Percentiles rank a stretch among this genome's conserved stretches.
Conservation (phyloP, 129 eudicot species). For the Centella asiatica region DNA sequence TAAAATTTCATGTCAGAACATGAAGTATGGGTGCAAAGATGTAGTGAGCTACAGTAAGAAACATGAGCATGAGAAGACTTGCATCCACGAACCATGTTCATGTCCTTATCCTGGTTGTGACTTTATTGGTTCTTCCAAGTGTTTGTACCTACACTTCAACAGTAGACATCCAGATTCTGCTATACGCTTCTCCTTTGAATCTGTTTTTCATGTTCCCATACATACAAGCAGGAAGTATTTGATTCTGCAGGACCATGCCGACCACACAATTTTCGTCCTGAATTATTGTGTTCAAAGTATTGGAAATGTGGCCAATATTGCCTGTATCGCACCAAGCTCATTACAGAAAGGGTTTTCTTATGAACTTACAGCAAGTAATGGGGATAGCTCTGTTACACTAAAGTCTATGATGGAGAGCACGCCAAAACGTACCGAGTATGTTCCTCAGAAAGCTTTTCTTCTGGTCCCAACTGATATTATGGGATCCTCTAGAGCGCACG, state of each 20-base stretch:
- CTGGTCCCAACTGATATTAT: slow-evolving; percentile 36
- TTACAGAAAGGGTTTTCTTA: slow-evolving; percentile 23
- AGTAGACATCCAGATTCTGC: slow-evolving; percentile 30
- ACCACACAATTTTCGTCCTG: slow-evolving; percentile 37
- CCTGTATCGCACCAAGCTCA: slow-evolving; percentile 41
- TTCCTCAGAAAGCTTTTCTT: slow-evolving; percentile 27
- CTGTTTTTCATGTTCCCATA: slow-evolving; percentile 26
- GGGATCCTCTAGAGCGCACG: slow-evolving; percentile 3
- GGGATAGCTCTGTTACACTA: slow-evolving; percentile 33
- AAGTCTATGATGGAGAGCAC: slow-evolving; percentile 26
- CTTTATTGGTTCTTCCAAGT: slow-evolving; percentile 28
- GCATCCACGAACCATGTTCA: slow-evolving; percentile 38
- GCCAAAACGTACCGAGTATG: slow-evolving; percentile 23
- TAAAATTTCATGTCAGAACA: slow-evolving; percentile 35
- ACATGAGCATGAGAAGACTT: slow-evolving; percentile 43
- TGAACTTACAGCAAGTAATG: slow-evolving; percentile 31
- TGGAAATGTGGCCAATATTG: slow-evolving; percentile 37
- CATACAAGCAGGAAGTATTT: slow-evolving; percentile 19
- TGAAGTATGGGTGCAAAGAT: slow-evolving; percentile 46
- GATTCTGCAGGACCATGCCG: slow-evolving; percentile 47
- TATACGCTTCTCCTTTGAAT: slow-evolving; percentile 30
- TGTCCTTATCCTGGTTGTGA: slow-evolving; percentile 51
- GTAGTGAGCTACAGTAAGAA: slow-evolving; percentile 35
- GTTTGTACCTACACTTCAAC: slow-evolving; percentile 41
- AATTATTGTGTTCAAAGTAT: slow-evolving; percentile 25